These are phyloP conservation scores for Musa balbisiana DNA, from an alignment of 202 grass and related monocot species.

Conservation along the genomic window DNA sequence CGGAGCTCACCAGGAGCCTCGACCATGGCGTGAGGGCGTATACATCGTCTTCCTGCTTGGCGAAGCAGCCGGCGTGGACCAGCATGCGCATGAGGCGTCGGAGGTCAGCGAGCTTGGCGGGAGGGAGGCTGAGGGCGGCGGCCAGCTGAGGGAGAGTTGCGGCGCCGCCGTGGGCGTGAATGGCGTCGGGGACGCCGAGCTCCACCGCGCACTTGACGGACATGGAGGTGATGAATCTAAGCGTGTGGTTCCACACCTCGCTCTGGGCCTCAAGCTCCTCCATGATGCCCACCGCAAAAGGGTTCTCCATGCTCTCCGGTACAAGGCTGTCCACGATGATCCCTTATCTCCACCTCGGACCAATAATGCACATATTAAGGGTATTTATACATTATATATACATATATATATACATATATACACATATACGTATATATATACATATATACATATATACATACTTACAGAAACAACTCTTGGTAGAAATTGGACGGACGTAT, in stretches of 20 bases:
- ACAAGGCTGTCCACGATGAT: no score
- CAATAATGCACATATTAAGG: no score
- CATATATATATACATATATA: no score
- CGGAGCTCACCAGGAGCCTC: not conserved
- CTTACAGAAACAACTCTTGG: no score
- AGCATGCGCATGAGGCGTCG: conserved; percentile 14
- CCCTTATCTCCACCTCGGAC: no score
- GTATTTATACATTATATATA: no score
- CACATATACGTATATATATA: no score
- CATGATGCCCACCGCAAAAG: no score
- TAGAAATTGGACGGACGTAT: no score
- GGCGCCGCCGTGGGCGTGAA: conserved; percentile 7
- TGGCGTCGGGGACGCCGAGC: conserved; percentile 16
- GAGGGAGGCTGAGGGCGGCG: conserved; percentile 1
- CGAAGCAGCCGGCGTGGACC: not conserved
- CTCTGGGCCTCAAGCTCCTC: not conserved
- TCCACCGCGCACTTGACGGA: conserved; percentile 25
- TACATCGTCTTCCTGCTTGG: not conserved
- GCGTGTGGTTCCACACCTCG: conserved; percentile 1
- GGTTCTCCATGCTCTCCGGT: no score
- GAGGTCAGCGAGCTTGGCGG: not conserved
- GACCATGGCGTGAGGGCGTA: conserved; percentile 6
- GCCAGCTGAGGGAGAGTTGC: conserved; percentile 11
- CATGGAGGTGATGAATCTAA: not conserved
- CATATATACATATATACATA: no score